A percentile compares a stretch with the other conserved stretches of the same genome.
These are phyloP conservation scores for Talaromyces verruculosus DNA, from an alignment of 2,329 filamentous ascomycete genomes.

Conservation along the genomic window DNA sequence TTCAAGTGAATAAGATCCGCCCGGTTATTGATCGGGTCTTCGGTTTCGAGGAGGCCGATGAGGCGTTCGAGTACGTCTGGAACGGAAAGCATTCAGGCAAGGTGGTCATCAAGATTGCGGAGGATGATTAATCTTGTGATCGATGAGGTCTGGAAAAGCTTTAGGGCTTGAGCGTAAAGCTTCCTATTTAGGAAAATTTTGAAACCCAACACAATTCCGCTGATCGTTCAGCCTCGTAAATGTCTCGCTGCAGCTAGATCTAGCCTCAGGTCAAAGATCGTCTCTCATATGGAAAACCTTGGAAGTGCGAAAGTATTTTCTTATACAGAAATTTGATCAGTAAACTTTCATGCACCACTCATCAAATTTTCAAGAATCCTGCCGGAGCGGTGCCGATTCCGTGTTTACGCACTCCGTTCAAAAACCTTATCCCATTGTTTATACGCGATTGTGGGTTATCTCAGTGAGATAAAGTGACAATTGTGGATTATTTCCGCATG, in stretches of 20 bases:
- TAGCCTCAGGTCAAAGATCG: not conserved
- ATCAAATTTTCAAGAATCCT: not conserved
- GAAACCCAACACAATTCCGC: not conserved
- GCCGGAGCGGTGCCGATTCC: not conserved
- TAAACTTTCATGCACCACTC: not conserved
- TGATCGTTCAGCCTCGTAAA: not conserved
- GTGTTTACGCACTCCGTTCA: not conserved
- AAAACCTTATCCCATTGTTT: not conserved
- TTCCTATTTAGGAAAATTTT: not conserved
- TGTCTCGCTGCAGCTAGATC: not conserved
- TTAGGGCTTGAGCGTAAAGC: not conserved
- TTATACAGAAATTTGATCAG: not conserved
- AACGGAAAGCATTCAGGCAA: slow-evolving; percentile 37
- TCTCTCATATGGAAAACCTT: not conserved
- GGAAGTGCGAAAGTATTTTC: not conserved
- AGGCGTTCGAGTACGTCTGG: slow-evolving; percentile 55
- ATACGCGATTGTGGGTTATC: not conserved
- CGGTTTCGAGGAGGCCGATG: slow-evolving; percentile 51
- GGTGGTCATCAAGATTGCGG: not conserved
- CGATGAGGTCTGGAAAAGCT: not conserved
- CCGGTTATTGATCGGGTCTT: slow-evolving; percentile 57
- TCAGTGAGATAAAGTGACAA: not conserved
- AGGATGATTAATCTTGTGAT: not conserved
- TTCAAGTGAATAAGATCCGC: not conserved
- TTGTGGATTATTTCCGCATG: not conserved